phyloP scores from a whole-genome alignment of 148 eudicot genomes.

The Heliosperma pusillum region DNA sequence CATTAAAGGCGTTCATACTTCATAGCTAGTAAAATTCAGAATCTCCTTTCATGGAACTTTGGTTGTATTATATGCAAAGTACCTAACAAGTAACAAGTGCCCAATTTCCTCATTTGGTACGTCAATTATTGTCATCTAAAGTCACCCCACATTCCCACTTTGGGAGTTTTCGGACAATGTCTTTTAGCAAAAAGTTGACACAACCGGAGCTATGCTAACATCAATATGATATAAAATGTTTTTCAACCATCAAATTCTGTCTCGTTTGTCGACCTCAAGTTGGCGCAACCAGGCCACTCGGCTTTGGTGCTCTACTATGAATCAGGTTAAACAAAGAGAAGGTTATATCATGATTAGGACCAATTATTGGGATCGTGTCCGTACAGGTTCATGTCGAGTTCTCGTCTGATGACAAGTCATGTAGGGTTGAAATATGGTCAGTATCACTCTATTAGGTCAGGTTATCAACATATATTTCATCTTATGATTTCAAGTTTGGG shows the following conservation, averaged over 20 bases:
- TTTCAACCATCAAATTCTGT: neutral
- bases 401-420: too few species aligned
- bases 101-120: neutral
- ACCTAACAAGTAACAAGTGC: neutral
- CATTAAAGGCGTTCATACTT: neutral
- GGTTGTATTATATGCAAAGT: neutral
- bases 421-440: too few species aligned
- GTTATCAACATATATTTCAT: too few species aligned
- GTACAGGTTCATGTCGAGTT: too few species aligned
- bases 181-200: neutral
- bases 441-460: too few species aligned
- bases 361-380: too few species aligned
- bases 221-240: neutral
- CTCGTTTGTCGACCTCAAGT: neutral
- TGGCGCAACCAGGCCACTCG: neutral
- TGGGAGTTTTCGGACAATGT: neutral
- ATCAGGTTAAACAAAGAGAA: too few species aligned
- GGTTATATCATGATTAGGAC: too few species aligned
- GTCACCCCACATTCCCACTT: neutral
- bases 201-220: neutral
- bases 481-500: too few species aligned
- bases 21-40: neutral
- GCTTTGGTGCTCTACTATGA: too few species aligned
- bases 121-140: constrained; percentile 1
- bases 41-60: neutral